A percentile compares a stretch with the other conserved stretches of the same genome.
Evolutionary conservation across 805 yeast genomes (phyloP).

Genomic region (Wickerhamiella sorbophila): DNA sequence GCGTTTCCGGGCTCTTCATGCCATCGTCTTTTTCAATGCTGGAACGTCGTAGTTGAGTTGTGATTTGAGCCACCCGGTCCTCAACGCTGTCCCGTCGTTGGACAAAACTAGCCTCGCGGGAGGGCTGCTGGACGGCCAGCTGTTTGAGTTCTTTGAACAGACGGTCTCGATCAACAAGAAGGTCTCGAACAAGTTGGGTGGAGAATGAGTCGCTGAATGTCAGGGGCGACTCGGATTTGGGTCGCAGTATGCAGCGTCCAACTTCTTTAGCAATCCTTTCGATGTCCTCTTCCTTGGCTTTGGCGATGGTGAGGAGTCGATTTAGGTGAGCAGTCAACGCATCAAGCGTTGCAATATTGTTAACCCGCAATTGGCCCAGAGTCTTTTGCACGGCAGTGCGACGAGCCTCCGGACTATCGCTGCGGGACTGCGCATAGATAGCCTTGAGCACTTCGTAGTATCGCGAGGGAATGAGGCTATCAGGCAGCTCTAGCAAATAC

Average conservation of each 20-base stretch:
- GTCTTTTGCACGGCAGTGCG: constrained; percentile 52
- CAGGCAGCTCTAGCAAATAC: constrained; percentile 67
- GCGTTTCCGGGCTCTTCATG: neutral
- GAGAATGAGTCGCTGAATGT: constrained; percentile 47
- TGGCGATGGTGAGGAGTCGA: constrained; percentile 41
- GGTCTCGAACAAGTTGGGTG: constrained; percentile 43
- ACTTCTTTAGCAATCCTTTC: constrained; percentile 45
- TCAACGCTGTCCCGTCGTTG: constrained; percentile 7
- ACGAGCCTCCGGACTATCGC: constrained; percentile 28
- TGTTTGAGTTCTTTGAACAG: constrained; percentile 52
- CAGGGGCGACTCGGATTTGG: constrained; percentile 32
- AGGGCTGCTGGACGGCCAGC: constrained; percentile 3
- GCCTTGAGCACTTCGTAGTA: constrained; percentile 55
- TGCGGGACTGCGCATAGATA: constrained; percentile 41
- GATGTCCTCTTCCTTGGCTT: constrained; percentile 23
- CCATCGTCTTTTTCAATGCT: neutral
- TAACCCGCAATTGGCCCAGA: constrained; percentile 49
- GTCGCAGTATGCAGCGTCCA: constrained; percentile 46
- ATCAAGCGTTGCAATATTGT: constrained; percentile 65
- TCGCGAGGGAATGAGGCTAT: constrained; percentile 51
- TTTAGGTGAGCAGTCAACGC: constrained; percentile 65
- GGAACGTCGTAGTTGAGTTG: constrained; percentile 2
- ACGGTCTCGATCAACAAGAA: constrained; percentile 42
- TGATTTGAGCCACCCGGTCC: constrained; percentile 5
- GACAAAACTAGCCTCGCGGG: neutral